Conservation (phyloP, 2,329 filamentous ascomycete genomes). For the Pseudogymnoascus sp. region DNA sequence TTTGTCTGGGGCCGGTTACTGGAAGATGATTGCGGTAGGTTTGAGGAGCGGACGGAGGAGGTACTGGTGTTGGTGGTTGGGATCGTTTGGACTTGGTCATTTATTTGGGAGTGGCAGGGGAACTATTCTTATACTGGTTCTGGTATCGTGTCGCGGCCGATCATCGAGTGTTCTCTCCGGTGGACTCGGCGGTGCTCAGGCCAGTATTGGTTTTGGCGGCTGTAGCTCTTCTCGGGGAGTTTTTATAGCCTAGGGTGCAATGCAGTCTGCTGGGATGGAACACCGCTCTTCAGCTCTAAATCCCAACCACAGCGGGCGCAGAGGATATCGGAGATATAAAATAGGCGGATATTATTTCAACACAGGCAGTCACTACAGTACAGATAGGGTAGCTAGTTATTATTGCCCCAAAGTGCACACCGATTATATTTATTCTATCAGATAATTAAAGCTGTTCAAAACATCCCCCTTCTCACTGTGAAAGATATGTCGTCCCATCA, state of each 20-base stretch:
- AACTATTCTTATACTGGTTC: neutral
- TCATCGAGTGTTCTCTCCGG: neutral
- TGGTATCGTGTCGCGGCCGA: neutral
- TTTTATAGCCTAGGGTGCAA: neutral
- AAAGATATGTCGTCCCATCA: neutral
- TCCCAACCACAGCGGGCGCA: neutral
- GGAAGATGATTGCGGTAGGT: too few species aligned
- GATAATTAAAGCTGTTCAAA: neutral
- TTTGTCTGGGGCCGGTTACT: too few species aligned
- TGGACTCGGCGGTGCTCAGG: neutral
- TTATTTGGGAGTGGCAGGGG: neutral
- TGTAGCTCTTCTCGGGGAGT: neutral
- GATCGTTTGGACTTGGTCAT: neutral
- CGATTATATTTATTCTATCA: conserved; percentile 3
- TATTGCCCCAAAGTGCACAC: neutral
- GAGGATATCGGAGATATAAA: neutral
- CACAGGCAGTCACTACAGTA: neutral
- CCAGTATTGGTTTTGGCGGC: neutral
- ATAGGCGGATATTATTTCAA: neutral
- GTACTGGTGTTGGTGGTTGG: neutral
- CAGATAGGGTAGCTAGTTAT: neutral
- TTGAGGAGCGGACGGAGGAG: neutral
- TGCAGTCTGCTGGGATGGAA: neutral
- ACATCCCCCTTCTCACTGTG: neutral
- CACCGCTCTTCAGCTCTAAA: neutral